phyloP scores from a whole-genome alignment of 225 moss, liverwort and hornwort species.

The Physcomitrium patens region DNA sequence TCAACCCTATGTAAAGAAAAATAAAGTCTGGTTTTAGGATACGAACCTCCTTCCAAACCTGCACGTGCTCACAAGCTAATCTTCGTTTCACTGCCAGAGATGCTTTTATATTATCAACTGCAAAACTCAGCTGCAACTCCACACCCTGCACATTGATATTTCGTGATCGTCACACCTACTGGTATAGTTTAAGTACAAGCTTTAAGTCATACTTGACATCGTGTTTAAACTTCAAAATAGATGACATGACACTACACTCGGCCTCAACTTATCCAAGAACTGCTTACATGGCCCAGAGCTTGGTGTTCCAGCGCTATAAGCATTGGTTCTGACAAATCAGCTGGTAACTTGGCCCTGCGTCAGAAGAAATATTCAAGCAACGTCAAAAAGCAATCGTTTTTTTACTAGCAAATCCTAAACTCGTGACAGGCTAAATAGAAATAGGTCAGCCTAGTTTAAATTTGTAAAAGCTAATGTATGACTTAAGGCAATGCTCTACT shows the following conservation, averaged over 20 bases:
- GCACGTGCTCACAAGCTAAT: slow-evolving; percentile 66
- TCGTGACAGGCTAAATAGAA: no score
- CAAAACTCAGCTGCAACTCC: slow-evolving; percentile 68
- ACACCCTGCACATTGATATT: slow-evolving; percentile 37
- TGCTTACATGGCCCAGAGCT: slow-evolving; percentile 51
- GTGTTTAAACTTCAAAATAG: no score
- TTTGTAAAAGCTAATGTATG: no score
- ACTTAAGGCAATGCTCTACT: no score
- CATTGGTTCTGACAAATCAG: slow-evolving; percentile 55
- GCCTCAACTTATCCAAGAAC: no score
- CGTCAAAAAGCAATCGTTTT: no score
- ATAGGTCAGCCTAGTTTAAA: no score
- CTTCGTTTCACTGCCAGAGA: slow-evolving; percentile 68
- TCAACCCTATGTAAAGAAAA: not conserved
- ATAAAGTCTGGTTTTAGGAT: not conserved
- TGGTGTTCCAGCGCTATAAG: slow-evolving; percentile 51
- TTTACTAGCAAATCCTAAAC: no score
- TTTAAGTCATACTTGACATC: no score
- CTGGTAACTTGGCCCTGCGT: slow-evolving; percentile 52
- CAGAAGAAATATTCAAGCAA: not conserved
- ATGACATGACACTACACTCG: no score
- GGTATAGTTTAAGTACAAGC: no score
- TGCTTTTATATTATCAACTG: slow-evolving; percentile 63
- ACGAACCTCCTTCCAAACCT: slow-evolving; percentile 64
- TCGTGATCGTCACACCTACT: not conserved